Evolutionary conservation across 441 rosid species (phyloP).

Genomic region (Macaranga tanarius): DNA sequence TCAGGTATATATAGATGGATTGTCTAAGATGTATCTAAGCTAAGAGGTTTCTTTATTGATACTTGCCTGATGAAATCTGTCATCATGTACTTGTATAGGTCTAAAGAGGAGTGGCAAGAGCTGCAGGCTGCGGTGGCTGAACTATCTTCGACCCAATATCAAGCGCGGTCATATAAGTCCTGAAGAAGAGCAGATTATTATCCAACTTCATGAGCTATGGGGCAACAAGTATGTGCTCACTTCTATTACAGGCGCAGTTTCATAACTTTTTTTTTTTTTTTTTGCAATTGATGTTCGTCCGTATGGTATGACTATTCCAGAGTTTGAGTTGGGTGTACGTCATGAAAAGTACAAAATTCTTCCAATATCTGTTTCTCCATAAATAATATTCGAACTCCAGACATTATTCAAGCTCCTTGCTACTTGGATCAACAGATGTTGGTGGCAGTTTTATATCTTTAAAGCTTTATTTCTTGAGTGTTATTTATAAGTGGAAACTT

Average conservation of each 20-base stretch:
- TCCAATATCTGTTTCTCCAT: no score
- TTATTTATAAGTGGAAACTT: neutral
- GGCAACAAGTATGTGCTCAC: conserved; percentile 64
- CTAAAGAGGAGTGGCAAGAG: conserved; percentile 73
- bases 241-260: no score
- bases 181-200: conserved; percentile 55
- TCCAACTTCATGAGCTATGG: conserved; percentile 59
- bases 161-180: conserved; percentile 51
- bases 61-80: neutral
- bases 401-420: no score
- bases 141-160: conserved; percentile 61
- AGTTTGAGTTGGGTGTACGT: no score
- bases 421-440: no score
- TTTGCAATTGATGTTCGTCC: no score
- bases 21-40: neutral
- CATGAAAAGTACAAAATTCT: no score
- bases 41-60: neutral
- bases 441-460: neutral
- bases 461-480: neutral
- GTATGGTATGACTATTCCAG: no score
- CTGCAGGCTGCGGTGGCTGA: conserved; percentile 75
- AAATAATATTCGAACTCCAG: no score
- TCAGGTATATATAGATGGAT: conserved; percentile 36
- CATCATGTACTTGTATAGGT: conserved; percentile 33
- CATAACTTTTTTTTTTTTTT: no score